phyloP scores from a whole-genome alignment of 1,139 yeast genomes.

The Suhomyces wounanorum region DNA sequence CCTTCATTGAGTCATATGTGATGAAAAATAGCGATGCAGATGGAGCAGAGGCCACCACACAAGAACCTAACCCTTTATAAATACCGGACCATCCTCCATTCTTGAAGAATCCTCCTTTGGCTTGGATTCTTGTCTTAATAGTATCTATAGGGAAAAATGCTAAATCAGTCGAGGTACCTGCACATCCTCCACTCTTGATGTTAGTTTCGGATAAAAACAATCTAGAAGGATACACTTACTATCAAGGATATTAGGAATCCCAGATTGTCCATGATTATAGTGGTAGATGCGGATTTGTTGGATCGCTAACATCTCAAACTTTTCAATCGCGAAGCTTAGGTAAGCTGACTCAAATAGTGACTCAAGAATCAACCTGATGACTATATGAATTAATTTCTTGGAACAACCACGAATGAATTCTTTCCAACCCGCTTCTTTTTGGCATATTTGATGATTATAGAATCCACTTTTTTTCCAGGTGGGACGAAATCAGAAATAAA shows the following conservation, averaged over 20 bases:
- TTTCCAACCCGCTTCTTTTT: slow-evolving; percentile 62
- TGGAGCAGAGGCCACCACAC: slow-evolving; percentile 95
- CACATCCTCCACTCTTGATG: slow-evolving; percentile 82
- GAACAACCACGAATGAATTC: slow-evolving; percentile 24
- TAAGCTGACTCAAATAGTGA: neutral
- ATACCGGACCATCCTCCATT: slow-evolving; percentile 95
- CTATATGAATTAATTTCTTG: slow-evolving; percentile 2
- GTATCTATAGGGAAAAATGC: slow-evolving; percentile 97
- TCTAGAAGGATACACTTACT: slow-evolving; percentile 23
- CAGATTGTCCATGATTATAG: slow-evolving; percentile 25
- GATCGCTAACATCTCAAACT: slow-evolving; percentile 2
- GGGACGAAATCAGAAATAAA: slow-evolving; percentile 60
- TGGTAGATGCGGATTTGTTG: neutral
- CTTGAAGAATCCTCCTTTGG: slow-evolving; percentile 87
- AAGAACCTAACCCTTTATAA: slow-evolving; percentile 89
- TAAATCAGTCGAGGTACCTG: slow-evolving; percentile 93
- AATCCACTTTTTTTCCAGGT: slow-evolving; percentile 61
- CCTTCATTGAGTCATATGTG: slow-evolving; percentile 80
- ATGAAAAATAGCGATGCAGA: slow-evolving; percentile 86
- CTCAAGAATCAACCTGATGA: neutral
- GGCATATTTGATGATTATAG: slow-evolving; percentile 75
- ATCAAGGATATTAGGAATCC: slow-evolving; percentile 30
- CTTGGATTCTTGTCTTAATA: slow-evolving; percentile 88
- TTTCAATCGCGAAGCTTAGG: slow-evolving; percentile 9
- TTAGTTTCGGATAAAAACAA: slow-evolving; percentile 14